Base-by-base conservation (phyloP, 306 rosid genomes). In the Pyrus betulifolia region DNA sequence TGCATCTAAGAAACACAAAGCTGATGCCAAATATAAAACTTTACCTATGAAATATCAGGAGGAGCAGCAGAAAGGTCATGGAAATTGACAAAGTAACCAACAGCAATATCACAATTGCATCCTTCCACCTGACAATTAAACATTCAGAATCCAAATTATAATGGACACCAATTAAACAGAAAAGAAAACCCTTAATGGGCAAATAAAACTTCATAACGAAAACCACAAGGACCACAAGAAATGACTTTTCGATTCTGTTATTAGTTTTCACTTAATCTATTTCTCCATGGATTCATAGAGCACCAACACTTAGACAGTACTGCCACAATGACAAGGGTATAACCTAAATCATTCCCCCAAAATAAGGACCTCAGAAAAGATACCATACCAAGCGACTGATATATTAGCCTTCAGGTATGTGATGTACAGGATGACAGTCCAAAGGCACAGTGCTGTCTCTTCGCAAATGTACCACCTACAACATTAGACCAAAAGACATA, bases 381-480 rank as follows among this genome's bases (percentile, higher is more conserved):
- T 71, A 55, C 62, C 84, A 35, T 93, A 96, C 99, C 99, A 96
- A 81, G 89, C 84, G 67, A 82, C 84, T 70, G 87, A 38, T 49
- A 96, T 84, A 78, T 91, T 78, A 78, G 80, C 82, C 88, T 86
- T 86, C 89, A 96, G 85, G 93, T 82, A 88, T 42, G 89, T 76
- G 84, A 96, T 87, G 78, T 89, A 96, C 81, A 86, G 85, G 81
- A 93, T 31, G 30, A 89, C 91, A 27, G 96, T 96, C 99, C 99
- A 96, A 58, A 96, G 77, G 91, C 98, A 84, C 81, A 96, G 68
- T 81, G 94, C 91, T 62, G 99, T 86, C 87, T 96, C 99, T 82
- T 85, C 94, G 79, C 84, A 91, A 71, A 96, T 86, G 80, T 91
- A 96, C 99, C 99, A 96, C 99, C 99, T 96, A 81, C 1, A 70